Percentiles rank a stretch among this genome's conserved stretches.
Evolutionary conservation across 2,329 filamentous ascomycete species (phyloP).

Genomic region (Aspergillus sp.): DNA sequence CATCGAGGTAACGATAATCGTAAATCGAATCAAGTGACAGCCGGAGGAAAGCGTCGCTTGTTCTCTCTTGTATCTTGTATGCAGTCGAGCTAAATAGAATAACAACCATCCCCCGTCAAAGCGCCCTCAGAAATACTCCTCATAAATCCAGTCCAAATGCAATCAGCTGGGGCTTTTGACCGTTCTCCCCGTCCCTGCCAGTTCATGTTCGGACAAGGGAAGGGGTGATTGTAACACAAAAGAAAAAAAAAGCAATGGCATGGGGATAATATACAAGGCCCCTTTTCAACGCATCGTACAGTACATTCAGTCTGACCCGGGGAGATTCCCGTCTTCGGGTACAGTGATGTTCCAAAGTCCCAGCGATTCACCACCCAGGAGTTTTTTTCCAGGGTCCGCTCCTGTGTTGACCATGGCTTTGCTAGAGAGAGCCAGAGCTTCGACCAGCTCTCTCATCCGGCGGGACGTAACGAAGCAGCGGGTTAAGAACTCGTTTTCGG

Average conservation of each 20-base stretch:
- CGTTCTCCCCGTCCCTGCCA: neutral
- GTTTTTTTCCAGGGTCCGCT: slow-evolving; percentile 44
- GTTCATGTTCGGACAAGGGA: neutral
- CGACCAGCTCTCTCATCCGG: slow-evolving; percentile 73
- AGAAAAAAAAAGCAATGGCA: neutral
- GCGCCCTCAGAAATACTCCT: neutral
- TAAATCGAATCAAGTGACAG: neutral
- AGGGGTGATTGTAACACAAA: neutral
- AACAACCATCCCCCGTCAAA: neutral
- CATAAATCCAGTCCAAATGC: neutral
- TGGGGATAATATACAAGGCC: neutral
- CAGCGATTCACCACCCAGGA: slow-evolving; percentile 34
- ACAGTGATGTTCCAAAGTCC: slow-evolving; percentile 40
- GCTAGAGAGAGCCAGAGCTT: slow-evolving; percentile 73
- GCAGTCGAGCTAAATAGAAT: neutral
- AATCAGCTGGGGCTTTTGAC: neutral
- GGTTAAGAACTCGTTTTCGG: slow-evolving; percentile 66
- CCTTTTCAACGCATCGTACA: neutral
- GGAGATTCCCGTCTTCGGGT: slow-evolving; percentile 21
- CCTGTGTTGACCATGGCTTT: slow-evolving; percentile 63
- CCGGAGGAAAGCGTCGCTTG: neutral
- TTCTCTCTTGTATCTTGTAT: neutral
- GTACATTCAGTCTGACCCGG: neutral
- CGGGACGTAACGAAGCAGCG: slow-evolving; percentile 62
- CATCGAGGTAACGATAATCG: neutral